Percentiles rank a stretch among this genome's conserved stretches.
Conservation (phyloP, 805 yeast species). For the Metschnikowia anglica region DNA sequence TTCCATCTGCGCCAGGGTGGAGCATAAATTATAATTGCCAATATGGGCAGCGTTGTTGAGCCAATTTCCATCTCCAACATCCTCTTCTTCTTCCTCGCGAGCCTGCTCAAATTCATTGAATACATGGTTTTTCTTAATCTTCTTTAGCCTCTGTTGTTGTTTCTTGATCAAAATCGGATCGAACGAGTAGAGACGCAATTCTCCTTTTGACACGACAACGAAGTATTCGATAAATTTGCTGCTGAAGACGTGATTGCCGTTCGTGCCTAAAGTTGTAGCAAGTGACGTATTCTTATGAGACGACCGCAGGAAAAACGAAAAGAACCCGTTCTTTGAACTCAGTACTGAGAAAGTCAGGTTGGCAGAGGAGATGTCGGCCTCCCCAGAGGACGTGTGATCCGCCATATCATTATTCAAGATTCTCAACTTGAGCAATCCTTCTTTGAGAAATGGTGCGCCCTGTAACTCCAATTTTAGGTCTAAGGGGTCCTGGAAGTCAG, state of each 20-base stretch:
- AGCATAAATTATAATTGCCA: slow-evolving; percentile 52
- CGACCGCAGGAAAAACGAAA: slow-evolving; percentile 22
- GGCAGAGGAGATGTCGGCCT: slow-evolving; percentile 13
- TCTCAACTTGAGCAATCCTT: slow-evolving; percentile 56
- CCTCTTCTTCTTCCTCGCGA: slow-evolving; percentile 29
- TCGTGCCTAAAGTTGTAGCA: slow-evolving; percentile 14
- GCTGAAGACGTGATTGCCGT: slow-evolving; percentile 19
- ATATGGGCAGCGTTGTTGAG: slow-evolving; percentile 58
- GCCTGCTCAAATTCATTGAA: slow-evolving; percentile 20
- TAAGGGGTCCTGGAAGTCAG: slow-evolving; percentile 46
- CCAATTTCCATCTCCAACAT: slow-evolving; percentile 68
- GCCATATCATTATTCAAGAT: slow-evolving; percentile 38
- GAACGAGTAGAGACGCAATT: slow-evolving; percentile 57
- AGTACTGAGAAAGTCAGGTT: slow-evolving; percentile 14
- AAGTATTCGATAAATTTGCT: slow-evolving; percentile 47
- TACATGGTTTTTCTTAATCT: slow-evolving; percentile 24
- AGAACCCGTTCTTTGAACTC: slow-evolving; percentile 11
- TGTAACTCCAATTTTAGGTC: slow-evolving; percentile 62
- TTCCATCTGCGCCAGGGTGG: slow-evolving; percentile 48
- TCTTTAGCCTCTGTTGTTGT: slow-evolving; percentile 34
- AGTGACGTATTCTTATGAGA: slow-evolving; percentile 1
- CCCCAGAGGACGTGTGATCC: slow-evolving; percentile 21
- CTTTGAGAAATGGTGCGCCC: slow-evolving; percentile 79
- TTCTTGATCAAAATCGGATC: slow-evolving; percentile 44
- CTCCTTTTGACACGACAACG: slow-evolving; percentile 69